Base-by-base conservation (phyloP, 768 basidiomycete species). In the Serendipita vermifera region DNA sequence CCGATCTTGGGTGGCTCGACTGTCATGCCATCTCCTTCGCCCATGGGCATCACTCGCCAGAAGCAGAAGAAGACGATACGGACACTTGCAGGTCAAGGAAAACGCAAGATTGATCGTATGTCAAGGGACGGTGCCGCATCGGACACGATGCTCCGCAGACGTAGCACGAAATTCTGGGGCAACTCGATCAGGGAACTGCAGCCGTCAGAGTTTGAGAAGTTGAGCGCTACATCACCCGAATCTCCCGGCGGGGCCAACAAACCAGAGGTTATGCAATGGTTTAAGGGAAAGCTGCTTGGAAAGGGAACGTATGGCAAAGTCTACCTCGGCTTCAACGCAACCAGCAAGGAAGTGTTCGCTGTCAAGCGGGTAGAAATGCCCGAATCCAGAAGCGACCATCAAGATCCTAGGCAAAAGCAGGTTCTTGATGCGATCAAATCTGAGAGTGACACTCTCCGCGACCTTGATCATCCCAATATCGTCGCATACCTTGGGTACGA, bases 131-230 rank as follows among this genome's bases (percentile, higher is more conserved):
- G 46, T 29, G 46, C 46, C n/a, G 46, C 46, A 7, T 51, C 46
- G 26, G 46, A 51, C 29, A 29, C 46, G 17, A 51, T 83, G 53
- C 65, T 83, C 61, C 77, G 90, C 38, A 83, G 88, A 68, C 77
- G 89, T 64, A 91, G 88, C 64, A 94, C 93, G 20, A 97, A 93
- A 69, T 75, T 99, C 56, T 99, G 96, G 91, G 93, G 88, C 7
- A 88, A 86, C 64, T 82, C 80, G 62, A 69, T 97, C 38, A 93
- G 96, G 64, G 96, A 99, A 67, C 46, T 51, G n/a, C 46, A 51
- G 46, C 46, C 46, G 13, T 11, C 14, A 15, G 41, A 43, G 26
- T 15, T 43, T 43, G 41, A 26, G 20, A 43, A 43, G 26, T 24
- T 43, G 14, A 24, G 14, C 9, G 9, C 22, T 11, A 43, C 41